A percentile compares a stretch with the other conserved stretches of the same genome.
phyloP scores from a whole-genome alignment of 768 basidiomycete genomes.

The Xerocomellus chrysenteron region DNA sequence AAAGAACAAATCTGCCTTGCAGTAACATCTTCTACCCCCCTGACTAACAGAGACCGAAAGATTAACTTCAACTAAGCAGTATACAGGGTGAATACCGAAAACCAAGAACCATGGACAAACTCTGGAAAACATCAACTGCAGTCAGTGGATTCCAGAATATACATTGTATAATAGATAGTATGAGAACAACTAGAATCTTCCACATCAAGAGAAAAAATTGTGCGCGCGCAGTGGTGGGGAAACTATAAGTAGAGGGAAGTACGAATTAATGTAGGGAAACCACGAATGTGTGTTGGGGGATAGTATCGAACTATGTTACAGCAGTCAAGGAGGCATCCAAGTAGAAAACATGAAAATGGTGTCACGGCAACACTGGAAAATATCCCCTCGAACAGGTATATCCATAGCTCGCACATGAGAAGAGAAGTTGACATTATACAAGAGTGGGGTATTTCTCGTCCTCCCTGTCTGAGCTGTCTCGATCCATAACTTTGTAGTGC shows the following conservation, averaged over 20 bases:
- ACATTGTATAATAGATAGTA: not conserved
- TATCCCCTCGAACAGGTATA: constrained; percentile 7
- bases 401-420: not conserved
- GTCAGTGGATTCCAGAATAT: not conserved
- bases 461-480: constrained; percentile 17
- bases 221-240: not conserved
- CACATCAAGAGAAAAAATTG: not conserved
- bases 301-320: constrained; percentile 10
- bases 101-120: not conserved
- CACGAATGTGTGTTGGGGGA: not conserved
- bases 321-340: not conserved
- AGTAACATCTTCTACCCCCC: too few relatives aligned
- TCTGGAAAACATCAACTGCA: not conserved
- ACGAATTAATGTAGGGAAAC: not conserved
- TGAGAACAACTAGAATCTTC: not conserved
- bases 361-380: not conserved
- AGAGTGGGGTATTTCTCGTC: constrained; percentile 16
- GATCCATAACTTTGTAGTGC: constrained; percentile 12
- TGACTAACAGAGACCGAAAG: too few relatives aligned
- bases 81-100: not conserved
- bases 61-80: too few relatives aligned
- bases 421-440: constrained; percentile 3
- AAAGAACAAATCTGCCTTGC: too few relatives aligned
- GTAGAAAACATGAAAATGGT: not conserved
- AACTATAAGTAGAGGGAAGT: not conserved